A percentile compares a stretch with the other conserved stretches of the same genome.
Conservation (phyloP, 257 asterid genomes). For the Agastache rugosa region DNA sequence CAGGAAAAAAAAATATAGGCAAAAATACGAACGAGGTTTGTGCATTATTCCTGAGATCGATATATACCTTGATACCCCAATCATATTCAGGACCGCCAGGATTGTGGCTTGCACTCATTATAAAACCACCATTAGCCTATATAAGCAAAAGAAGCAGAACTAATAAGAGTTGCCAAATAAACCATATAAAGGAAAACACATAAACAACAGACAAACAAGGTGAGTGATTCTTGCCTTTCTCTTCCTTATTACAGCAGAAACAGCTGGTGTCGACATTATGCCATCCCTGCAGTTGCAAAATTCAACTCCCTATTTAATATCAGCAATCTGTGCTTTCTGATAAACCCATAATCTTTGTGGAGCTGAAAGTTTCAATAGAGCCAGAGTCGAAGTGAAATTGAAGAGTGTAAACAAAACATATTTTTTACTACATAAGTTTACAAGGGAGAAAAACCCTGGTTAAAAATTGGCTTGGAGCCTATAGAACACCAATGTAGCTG, state of each 20-base stretch:
- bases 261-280: constrained; percentile 92
- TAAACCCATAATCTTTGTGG: background rate
- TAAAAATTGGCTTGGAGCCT: background rate
- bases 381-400: background rate
- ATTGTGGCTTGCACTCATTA: constrained; percentile 99
- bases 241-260: constrained; percentile 94
- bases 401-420: background rate
- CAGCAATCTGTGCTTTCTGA: background rate
- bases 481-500: background rate
- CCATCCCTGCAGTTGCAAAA: constrained; percentile 72
- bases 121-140: constrained; percentile 96
- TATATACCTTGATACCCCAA: constrained; percentile 97
- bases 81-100: constrained; percentile 99
- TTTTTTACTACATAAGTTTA: background rate
- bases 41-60: constrained; percentile 12
- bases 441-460: background rate
- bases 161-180: constrained; percentile 14
- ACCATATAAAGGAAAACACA: constrained; percentile 21
- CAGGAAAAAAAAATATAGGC: background rate
- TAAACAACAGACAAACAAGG: constrained; percentile 30
- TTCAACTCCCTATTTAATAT: constrained; percentile 9
- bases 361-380: background rate
- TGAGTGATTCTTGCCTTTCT: constrained; percentile 60
- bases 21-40: background rate
- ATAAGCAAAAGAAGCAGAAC: constrained; percentile 24